Base-by-base conservation (phyloP, 1,284 basidiomycete genomes). In the Ganoderma sp. region DNA sequence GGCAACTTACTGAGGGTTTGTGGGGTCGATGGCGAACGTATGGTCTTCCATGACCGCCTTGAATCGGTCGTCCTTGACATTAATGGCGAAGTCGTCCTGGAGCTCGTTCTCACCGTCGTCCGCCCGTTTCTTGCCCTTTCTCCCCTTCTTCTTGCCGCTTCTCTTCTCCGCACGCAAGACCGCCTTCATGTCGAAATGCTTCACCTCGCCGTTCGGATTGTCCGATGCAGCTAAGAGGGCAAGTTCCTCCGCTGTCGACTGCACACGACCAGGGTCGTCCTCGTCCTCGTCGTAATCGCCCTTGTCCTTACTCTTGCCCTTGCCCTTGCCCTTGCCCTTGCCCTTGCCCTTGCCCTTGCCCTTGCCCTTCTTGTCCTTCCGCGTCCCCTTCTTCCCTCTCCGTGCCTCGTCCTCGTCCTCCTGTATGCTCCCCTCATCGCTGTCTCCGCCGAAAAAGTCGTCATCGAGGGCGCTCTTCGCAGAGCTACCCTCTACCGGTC, bases 11-110 rank as follows among this genome's bases (percentile, higher is more conserved):
- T 90, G 93, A 78, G 97, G 95, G 81, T 99, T 95, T 61, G 90
- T 95, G 25, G 98, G 97, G 79, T 99, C 98, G 74, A 99, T 95
- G 0, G 97, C 97, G 76, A 95, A 99, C 57, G 90, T 87, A 75
- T 96, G 90, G 77, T 99, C 94, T 73, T 98, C 94, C 77, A 96
- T 92, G 60, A 99, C 77, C 12, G 88, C 91, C 73, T 88, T 88
- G 85, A 99, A 99, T 37, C 98, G 90, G 5, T 92, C 87, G 77
- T 99, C 98, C 74, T 89, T 87, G 67, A 95, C 89, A 77, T 99
- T 86, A 74, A 99, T 90, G 61, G 85, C 81, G 81, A 99, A 99
- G 67, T 93, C 89, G 66, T 90, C 87, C 78, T 92, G 92, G 19
- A 86, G 78, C 71, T 92, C 91, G 61, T 85, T 81, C 17, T 86